Evolutionary conservation across 306 rosid species (phyloP).

Genomic region (Pachyrhizus erosus): DNA sequence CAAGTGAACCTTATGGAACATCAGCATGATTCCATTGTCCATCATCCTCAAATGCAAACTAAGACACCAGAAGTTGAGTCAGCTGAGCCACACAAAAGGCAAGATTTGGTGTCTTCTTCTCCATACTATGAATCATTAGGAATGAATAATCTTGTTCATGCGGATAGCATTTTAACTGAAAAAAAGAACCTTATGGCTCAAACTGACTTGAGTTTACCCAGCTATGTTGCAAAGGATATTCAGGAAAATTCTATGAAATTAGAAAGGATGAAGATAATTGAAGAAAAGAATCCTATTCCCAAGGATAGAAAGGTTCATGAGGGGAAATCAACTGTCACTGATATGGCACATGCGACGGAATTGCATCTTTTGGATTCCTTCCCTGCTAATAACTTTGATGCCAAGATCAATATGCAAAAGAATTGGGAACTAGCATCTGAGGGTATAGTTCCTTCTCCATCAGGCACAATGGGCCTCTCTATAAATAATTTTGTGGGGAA

Average conservation of each 20-base stretch:
- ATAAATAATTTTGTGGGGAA: slow-evolving; percentile 40
- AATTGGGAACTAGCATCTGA: slow-evolving; percentile 45
- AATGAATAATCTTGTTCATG: slow-evolving; percentile 43
- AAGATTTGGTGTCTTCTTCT: slow-evolving; percentile 49
- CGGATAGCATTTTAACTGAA: slow-evolving; percentile 42
- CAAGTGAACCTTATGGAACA: slow-evolving; percentile 49
- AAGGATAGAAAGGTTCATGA: slow-evolving; percentile 52
- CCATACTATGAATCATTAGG: slow-evolving; percentile 48
- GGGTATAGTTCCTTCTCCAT: slow-evolving; percentile 44
- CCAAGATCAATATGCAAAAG: slow-evolving; percentile 37
- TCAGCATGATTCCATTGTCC: slow-evolving; percentile 44
- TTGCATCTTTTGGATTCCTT: slow-evolving; percentile 45
- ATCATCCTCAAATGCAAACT: slow-evolving; percentile 51
- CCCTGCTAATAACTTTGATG: slow-evolving; percentile 40
- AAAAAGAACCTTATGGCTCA: slow-evolving; percentile 40
- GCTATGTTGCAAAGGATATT: slow-evolving; percentile 40
- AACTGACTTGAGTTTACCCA: slow-evolving; percentile 39
- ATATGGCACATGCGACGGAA: slow-evolving; percentile 42
- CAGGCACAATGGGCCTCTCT: slow-evolving; percentile 41
- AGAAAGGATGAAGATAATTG: slow-evolving; percentile 46
- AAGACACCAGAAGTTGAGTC: slow-evolving; percentile 49
- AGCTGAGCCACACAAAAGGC: slow-evolving; percentile 49
- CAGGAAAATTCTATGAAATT: slow-evolving; percentile 40
- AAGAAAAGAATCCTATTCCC: slow-evolving; percentile 43
- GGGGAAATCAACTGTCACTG: slow-evolving; percentile 47